These are phyloP conservation scores for Carex kokanica DNA, from an alignment of 176 grass and related monocot genomes.

Conservation along the genomic window DNA sequence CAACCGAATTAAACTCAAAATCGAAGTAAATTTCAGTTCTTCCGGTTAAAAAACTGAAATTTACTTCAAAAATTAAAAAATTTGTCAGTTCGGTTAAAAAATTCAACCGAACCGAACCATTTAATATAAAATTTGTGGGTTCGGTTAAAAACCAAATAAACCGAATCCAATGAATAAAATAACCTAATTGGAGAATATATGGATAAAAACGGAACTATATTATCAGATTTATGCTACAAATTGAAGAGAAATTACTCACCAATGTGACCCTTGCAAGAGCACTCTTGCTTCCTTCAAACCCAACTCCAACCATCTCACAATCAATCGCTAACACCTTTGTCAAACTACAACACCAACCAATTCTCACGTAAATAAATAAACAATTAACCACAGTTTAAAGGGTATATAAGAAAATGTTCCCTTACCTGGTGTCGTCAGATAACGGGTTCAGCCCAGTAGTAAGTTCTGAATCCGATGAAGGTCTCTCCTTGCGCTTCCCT, in stretches of 20 bases:
- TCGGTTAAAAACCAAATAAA: too few species aligned
- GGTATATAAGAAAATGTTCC: not conserved
- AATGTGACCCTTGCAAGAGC: slow-evolving; percentile 79
- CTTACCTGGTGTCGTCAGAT: slow-evolving; percentile 62
- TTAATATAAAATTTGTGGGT: too few species aligned
- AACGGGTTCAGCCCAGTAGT: slow-evolving; percentile 45
- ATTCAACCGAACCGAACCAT: too few species aligned
- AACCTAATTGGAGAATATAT: not conserved
- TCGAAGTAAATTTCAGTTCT: too few species aligned
- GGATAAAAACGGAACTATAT: not conserved
- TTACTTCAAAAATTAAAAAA: too few species aligned
- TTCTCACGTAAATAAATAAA: slow-evolving; percentile 9
- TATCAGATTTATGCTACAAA: not conserved
- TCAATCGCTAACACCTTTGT: slow-evolving; percentile 72
- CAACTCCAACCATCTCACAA: slow-evolving; percentile 91
- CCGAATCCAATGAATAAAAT: too few species aligned
- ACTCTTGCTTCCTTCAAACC: slow-evolving; percentile 55
- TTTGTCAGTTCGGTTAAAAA: too few species aligned
- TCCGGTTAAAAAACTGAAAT: too few species aligned
- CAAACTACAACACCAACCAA: slow-evolving; percentile 42
- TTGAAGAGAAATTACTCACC: slow-evolving; percentile 33
- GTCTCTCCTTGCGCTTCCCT: slow-evolving; percentile 23
- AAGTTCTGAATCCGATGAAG: not conserved
- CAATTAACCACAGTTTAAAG: not conserved
- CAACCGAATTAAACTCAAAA: too few species aligned